These are phyloP conservation scores for Danielia reshetovae DNA, from an alignment of 805 yeast species.

Conservation along the genomic window DNA sequence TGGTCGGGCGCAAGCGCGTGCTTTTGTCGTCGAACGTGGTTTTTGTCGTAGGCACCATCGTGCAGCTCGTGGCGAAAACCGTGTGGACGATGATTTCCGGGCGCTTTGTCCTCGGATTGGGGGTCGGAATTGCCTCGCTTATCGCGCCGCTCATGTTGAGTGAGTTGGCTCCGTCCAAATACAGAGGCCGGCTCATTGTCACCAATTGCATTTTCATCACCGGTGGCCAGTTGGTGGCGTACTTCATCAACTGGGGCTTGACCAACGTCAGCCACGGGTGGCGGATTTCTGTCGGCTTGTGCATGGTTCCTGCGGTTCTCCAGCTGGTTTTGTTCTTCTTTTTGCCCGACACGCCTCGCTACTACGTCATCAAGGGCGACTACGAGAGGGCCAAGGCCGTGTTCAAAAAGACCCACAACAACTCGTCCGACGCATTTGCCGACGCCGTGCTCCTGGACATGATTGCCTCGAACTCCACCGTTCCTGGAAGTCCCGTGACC, in stretches of 20 bases:
- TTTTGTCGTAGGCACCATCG: slow-evolving; percentile 77
- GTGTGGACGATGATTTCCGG: slow-evolving; percentile 93
- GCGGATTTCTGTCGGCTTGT: slow-evolving; percentile 88
- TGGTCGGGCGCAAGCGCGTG: slow-evolving; percentile 80
- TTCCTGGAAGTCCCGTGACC: slow-evolving; percentile 41
- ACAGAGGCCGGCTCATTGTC: slow-evolving; percentile 87
- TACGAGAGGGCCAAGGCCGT: slow-evolving; percentile 65
- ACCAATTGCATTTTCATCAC: slow-evolving; percentile 87
- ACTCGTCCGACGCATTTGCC: slow-evolving; percentile 61
- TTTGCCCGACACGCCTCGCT: slow-evolving; percentile 96
- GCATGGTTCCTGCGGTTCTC: slow-evolving; percentile 78
- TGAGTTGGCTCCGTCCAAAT: slow-evolving; percentile 88
- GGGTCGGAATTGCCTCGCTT: slow-evolving; percentile 92
- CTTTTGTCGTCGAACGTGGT: slow-evolving; percentile 77
- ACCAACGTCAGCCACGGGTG: slow-evolving; percentile 75
- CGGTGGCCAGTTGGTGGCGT: slow-evolving; percentile 92
- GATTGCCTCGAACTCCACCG: slow-evolving; percentile 39
- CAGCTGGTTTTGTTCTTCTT: slow-evolving; percentile 77
- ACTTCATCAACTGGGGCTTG: slow-evolving; percentile 89
- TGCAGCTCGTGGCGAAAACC: slow-evolving; percentile 76
- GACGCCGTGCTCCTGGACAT: slow-evolving; percentile 67
- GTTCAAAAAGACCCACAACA: slow-evolving; percentile 55
- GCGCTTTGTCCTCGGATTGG: slow-evolving; percentile 90
- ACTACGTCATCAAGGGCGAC: slow-evolving; percentile 67
- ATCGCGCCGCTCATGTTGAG: slow-evolving; percentile 91